Evolutionary conservation across 805 yeast species (phyloP).

Genomic region (Aciculoconidium aculeatum): DNA sequence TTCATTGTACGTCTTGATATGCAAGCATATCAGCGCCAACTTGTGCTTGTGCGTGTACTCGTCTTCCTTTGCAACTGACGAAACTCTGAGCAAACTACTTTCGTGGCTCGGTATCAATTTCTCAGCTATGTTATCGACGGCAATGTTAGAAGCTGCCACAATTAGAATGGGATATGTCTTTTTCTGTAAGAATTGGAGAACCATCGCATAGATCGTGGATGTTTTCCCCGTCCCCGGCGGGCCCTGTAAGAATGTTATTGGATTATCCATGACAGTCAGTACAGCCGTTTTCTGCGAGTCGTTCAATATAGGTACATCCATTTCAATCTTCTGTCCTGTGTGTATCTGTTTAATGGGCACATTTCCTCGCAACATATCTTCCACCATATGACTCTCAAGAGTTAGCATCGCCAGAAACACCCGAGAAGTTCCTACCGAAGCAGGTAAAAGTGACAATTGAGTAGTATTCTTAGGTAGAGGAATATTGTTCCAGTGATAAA

Average conservation of each 20-base stretch:
- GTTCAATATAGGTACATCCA: slow-evolving; percentile 45
- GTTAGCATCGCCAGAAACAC: slow-evolving; percentile 62
- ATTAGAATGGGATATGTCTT: slow-evolving; percentile 60
- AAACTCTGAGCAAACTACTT: slow-evolving; percentile 50
- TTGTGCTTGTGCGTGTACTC: slow-evolving; percentile 57
- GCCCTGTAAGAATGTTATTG: slow-evolving; percentile 43
- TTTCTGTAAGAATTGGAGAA: slow-evolving; percentile 50
- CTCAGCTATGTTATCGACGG: slow-evolving; percentile 72
- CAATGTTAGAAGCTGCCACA: slow-evolving; percentile 72
- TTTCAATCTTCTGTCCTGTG: slow-evolving; percentile 49
- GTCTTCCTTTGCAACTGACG: slow-evolving; percentile 53
- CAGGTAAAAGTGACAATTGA: slow-evolving; percentile 45
- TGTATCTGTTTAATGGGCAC: slow-evolving; percentile 49
- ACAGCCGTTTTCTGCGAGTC: slow-evolving; percentile 54
- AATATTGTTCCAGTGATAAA: slow-evolving; percentile 53
- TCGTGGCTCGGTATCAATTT: slow-evolving; percentile 48
- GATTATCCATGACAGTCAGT: slow-evolving; percentile 46
- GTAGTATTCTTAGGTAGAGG: slow-evolving; percentile 42
- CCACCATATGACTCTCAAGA: slow-evolving; percentile 47
- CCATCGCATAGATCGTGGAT: slow-evolving; percentile 37
- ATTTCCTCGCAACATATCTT: slow-evolving; percentile 49
- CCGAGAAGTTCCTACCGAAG: slow-evolving; percentile 57
- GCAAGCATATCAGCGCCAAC: slow-evolving; percentile 57
- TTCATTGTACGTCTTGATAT: slow-evolving; percentile 49
- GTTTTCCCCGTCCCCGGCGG: slow-evolving; percentile 42